Evolutionary conservation across 352 stramenopile species (phyloP), one percentile per base, ranked within the genome.

Genomic region (Globisporangium okanoganense): DNA sequence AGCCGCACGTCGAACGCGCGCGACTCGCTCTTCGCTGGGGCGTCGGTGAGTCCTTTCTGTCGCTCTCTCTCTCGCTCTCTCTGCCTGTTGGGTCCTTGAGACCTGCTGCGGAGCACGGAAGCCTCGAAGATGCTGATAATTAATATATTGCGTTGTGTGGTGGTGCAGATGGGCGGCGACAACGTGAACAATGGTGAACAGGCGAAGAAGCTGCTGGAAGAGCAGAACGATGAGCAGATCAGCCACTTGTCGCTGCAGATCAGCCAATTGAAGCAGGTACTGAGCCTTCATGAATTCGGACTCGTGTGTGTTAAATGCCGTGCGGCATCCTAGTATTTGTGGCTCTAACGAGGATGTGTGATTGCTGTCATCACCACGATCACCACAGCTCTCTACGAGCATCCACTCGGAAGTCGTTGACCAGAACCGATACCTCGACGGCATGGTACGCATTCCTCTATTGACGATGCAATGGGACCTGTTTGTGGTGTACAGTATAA

Each of bases 211-310:
- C 70, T 95, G 33, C 68, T 94, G 33, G 86, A 95, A 52, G 86
- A 94, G 41, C 86, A 95, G 51, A 95, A 95, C 44, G 85, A 95
- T 35, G 85, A 94, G 65, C 82, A 95, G 63, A 92, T 95, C 56
- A 92, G 82, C 65, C 84, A 94, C 61, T 66, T 95, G 63, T 93
- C 84, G 63, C 72, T 94, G 65, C 86, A 95, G 72, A 93, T 94
- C 64, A 88, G 78, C 56, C 78, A 92, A 63, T 62, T 95, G 35
- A 94, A 94, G 64, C 79, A 90, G 79, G 86, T 95, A 40, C 31
- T 20, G 24, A n/a, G 9, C 12, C 5, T n/a, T 8, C 38, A n/a
- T n/a, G n/a, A n/a, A n/a, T n/a, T n/a, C 20, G 20, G 5, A 44
- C 6, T 14, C 24, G 54, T 16, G 20, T 29, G 13, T 40, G 13